phyloP scores from a whole-genome alignment of 2,329 filamentous ascomycete species.

The Diaporthe caulivora region DNA sequence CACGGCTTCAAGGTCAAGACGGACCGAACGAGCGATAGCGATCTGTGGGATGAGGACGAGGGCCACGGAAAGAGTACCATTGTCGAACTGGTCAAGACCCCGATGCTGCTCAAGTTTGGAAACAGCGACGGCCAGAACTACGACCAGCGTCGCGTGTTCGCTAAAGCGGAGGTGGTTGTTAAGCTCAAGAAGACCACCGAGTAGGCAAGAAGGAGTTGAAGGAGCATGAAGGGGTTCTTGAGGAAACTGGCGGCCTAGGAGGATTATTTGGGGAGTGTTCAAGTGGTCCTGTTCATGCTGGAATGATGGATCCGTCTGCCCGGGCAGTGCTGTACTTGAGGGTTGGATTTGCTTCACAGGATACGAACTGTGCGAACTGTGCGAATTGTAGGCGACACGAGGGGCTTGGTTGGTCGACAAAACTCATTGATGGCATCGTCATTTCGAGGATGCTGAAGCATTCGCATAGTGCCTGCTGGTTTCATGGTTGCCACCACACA shows the following conservation, averaged over 20 bases:
- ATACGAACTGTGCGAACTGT: too few species aligned
- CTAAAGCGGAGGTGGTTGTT: neutral
- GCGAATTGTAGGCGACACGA: too few species aligned
- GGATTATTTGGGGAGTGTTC: neutral
- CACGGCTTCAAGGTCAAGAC: neutral
- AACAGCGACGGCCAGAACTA: neutral
- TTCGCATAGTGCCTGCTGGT: neutral
- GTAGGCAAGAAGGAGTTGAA: rapidly evolving
- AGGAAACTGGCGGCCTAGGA: too few species aligned
- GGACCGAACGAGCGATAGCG: neutral
- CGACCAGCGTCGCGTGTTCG: neutral
- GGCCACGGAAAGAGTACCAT: neutral
- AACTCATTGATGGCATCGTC: too few species aligned
- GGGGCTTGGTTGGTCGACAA: too few species aligned
- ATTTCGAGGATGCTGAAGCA: too few species aligned
- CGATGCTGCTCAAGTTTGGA: neutral
- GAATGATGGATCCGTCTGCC: too few species aligned
- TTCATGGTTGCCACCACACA: too few species aligned
- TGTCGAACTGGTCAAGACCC: neutral
- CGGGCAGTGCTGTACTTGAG: too few species aligned
- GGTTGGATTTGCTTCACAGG: too few species aligned
- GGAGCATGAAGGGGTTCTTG: rapidly evolving
- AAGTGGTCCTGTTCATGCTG: neutral
- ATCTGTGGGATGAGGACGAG: neutral
- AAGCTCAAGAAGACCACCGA: neutral